phyloP scores from a whole-genome alignment of 2,329 filamentous ascomycete species.

The Colletotrichum somersetense region DNA sequence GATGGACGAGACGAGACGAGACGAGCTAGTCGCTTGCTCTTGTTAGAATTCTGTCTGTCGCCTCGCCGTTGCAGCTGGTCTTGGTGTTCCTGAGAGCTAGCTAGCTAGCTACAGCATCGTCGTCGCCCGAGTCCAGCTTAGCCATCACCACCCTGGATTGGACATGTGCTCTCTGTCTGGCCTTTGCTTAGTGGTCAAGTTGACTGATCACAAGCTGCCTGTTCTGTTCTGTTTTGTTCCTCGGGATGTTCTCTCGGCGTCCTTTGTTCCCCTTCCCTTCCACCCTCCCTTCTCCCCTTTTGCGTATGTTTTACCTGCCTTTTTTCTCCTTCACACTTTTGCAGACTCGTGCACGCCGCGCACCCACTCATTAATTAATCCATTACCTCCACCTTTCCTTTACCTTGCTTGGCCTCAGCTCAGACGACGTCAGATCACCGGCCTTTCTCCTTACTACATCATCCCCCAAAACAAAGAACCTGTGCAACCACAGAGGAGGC shows the following conservation, averaged over 20 bases:
- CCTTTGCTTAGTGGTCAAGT: conserved; percentile 6
- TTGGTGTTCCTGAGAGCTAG: neutral
- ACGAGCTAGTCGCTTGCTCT: neutral
- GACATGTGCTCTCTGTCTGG: conserved; percentile 1
- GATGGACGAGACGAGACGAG: conserved; percentile 1
- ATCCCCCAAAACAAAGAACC: neutral
- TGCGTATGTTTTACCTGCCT: conserved; percentile 38
- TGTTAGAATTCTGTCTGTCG: neutral
- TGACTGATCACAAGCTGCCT: neutral
- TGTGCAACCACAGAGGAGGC: conserved; percentile 1
- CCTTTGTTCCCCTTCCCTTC: conserved; percentile 1
- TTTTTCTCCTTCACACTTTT: conserved; percentile 20
- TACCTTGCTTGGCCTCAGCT: conserved; percentile 20
- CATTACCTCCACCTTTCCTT: conserved; percentile 33
- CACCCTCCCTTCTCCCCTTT: conserved; percentile 9
- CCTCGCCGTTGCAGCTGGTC: conserved; percentile 6
- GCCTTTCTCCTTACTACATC: conserved; percentile 19
- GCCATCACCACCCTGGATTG: neutral
- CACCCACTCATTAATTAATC: conserved; percentile 30
- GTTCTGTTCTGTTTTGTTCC: conserved; percentile 7
- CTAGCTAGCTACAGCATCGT: neutral
- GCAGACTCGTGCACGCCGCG: conserved; percentile 24
- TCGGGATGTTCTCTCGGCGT: conserved; percentile 32
- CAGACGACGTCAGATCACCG: conserved; percentile 23
- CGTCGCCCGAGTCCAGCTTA: conserved; percentile 2